Base-by-base conservation (phyloP, 495 filamentous ascomycete genomes). In the Penicillium longicatenatum region DNA sequence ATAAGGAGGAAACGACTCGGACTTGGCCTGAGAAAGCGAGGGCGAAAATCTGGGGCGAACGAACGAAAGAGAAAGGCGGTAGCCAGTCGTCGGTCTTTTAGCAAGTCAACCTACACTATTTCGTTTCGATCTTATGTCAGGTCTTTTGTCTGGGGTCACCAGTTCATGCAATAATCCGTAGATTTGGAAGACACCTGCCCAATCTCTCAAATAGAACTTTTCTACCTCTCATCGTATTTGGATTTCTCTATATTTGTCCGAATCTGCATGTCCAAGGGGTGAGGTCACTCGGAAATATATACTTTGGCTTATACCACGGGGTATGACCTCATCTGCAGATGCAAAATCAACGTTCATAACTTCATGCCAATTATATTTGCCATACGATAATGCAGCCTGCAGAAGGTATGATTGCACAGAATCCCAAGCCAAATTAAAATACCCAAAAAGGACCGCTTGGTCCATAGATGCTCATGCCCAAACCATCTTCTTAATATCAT, bases 401-500 rank as follows among this genome's bases (percentile, higher is more conserved):
- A 11, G 8, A 8, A 33, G 1, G 1, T 9, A 9, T 33, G 11
- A 10, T 33, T 12, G 31, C 8, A 30, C 8, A 10, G 31, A 33
- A 6, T 3, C 31, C 31, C 1, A 33, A 33, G 7, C 26, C 26
- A 26, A 26, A 26, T 0, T 0, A 26, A 26, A 50, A 10, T 21
- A 19, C 17, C 17, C 30, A 19, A 26, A 26, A 48, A 5, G 24
- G 26, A 26, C 16, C 19, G 17, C 12, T 11, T n/a, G n/a, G n/a
- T n/a, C n/a, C n/a, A n/a, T n/a, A 14, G n/a, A 29, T 12, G 30
- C 14, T 65, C 65, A 94, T 55, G 89, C 90, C 93, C 93, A 97
- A 22, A 97, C 90, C 70, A 97, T 71, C 79, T 90, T 93, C 82
- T 93, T 96, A 50, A 97, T 76, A 55, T 86, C 86, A 77, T 97